Base-by-base conservation (phyloP, 768 basidiomycete species). In the Boletus reticuloceps region DNA sequence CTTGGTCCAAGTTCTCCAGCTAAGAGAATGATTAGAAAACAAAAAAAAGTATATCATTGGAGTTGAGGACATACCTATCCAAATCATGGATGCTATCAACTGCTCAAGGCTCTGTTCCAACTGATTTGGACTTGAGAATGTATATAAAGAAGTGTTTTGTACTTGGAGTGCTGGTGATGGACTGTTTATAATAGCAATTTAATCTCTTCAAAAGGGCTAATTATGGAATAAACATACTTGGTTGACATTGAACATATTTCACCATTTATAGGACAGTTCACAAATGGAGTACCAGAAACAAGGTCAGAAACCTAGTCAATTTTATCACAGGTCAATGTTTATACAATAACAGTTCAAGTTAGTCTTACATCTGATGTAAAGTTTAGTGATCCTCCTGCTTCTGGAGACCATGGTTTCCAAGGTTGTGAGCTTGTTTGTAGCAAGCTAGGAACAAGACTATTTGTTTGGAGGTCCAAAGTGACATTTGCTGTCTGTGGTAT, bases 351-450 rank as follows among this genome's bases (percentile, higher is more conserved):
- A 11, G 6, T 14, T 36, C 9, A n/a, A 19, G 3, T 31, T 6
- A 12, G 17, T 16, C 34, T 27, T 34, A 56, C 54, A 7, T 2
- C 1, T 19, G 0, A 5, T 25, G 3, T 14, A 27, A 60, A n/a
- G 17, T 51, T 16, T 17, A 2, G 5, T 7, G 36, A 32, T 0
- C 34, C 14, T 36, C 6, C 34, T 12, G 17, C 10, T 8, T 4
- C n/a, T 52, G 49, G 42, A 14, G 53, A n/a, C 46, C 53, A 63
- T 16, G 54, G 4, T 5, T 41, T 25, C 63, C 62, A 64, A n/a
- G 32, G 1, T 39, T 31, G 22, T 32, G 19, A 25, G 5, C 6
- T 14, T 16, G 7, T 37, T 29, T n/a, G 43, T 27, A 9, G 8
- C 5, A n/a, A 22, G 25, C 16, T 49, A 27, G 37, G 37, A 47